These are phyloP conservation scores for Ophiosphaerella herpotricha DNA, from an alignment of 2,329 filamentous ascomycete species.

Conservation along the genomic window DNA sequence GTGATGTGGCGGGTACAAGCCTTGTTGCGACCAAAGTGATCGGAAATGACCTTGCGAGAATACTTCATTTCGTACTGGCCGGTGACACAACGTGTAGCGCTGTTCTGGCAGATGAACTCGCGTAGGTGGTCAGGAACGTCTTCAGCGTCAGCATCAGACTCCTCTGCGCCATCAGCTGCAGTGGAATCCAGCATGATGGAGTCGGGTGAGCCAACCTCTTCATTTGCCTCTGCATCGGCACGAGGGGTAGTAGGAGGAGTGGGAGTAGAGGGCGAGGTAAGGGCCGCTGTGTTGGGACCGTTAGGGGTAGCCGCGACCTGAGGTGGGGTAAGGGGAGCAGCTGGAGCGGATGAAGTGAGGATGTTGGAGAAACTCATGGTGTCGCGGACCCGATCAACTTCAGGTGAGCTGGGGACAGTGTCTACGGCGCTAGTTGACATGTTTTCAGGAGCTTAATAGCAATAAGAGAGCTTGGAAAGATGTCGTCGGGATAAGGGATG, in stretches of 20 bases:
- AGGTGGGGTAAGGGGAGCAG: conserved; percentile 8
- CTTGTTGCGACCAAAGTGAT: conserved; percentile 49
- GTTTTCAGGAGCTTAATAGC: background rate
- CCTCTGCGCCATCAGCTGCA: conserved; percentile 1
- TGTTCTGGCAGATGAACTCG: conserved; percentile 40
- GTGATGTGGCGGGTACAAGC: conserved; percentile 37
- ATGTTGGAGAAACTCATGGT: conserved; percentile 34
- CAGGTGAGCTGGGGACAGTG: background rate
- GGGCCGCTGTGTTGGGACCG: background rate
- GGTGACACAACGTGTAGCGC: conserved; percentile 34
- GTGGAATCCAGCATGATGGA: background rate
- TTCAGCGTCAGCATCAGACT: conserved; percentile 1
- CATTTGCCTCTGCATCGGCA: too few species aligned
- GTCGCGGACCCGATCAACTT: conserved; percentile 14
- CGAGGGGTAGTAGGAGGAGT: too few species aligned
- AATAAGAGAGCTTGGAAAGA: background rate
- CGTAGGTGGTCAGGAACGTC: conserved; percentile 18
- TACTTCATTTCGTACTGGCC: conserved; percentile 40
- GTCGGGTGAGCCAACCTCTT: background rate
- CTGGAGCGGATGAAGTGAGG: conserved; percentile 10
- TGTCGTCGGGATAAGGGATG: background rate
- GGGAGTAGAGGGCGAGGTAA: too few species aligned
- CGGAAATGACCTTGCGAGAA: conserved; percentile 46
- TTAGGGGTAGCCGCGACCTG: background rate
- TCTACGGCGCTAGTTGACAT: conserved; percentile 12